Percentiles rank a stretch among this genome's conserved stretches.
phyloP scores from a whole-genome alignment of 768 basidiomycete genomes.

The Leccinum subtestaceum region DNA sequence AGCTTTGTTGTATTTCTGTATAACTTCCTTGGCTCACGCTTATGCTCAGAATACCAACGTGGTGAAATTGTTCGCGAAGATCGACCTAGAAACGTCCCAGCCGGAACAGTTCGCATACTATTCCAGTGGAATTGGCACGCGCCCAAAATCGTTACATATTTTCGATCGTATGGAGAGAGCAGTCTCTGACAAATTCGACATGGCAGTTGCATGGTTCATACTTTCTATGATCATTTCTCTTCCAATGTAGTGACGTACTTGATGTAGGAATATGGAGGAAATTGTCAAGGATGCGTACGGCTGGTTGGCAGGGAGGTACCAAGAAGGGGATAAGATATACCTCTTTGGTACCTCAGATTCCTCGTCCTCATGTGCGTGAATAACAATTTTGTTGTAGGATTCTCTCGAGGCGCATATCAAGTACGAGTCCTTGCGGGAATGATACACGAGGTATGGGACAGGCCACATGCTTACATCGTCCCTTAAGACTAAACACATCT shows the following conservation, averaged over 20 bases:
- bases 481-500: background rate
- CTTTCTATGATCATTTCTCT: background rate
- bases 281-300: slow-evolving; percentile 34
- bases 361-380: background rate
- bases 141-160: background rate
- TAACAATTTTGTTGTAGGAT: slow-evolving; percentile 21
- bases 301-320: slow-evolving; percentile 33
- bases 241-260: background rate
- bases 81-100: background rate
- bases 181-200: background rate
- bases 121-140: background rate
- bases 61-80: background rate
- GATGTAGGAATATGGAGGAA: slow-evolving; percentile 27
- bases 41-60: background rate
- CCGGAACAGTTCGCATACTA: background rate
- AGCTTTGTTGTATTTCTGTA: background rate
- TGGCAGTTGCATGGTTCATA: background rate
- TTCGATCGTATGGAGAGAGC: background rate
- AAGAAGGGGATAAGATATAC: slow-evolving; percentile 34
- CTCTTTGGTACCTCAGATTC: slow-evolving; percentile 29
- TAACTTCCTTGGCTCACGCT: background rate
- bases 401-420: slow-evolving; percentile 45
- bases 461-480: background rate
- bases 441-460: slow-evolving; percentile 32
- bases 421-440: slow-evolving; percentile 41